phyloP scores from a whole-genome alignment of 768 basidiomycete genomes.

The Trametopsis cervina region DNA sequence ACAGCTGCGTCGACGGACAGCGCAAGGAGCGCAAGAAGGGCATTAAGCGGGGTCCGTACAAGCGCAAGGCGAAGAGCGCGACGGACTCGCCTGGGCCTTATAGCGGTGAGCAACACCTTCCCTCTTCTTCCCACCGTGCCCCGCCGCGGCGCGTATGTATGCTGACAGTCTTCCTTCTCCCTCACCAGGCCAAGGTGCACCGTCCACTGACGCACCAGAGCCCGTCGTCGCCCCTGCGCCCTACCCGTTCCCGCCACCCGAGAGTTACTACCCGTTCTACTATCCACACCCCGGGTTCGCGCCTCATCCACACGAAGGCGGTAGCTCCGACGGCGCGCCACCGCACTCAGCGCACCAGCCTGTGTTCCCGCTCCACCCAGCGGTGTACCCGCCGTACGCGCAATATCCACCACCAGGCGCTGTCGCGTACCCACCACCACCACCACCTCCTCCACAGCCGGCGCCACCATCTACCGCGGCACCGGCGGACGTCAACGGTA shows the following conservation, averaged over 20 bases:
- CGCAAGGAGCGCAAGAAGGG: conserved; percentile 62
- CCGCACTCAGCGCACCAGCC: conserved; percentile 24
- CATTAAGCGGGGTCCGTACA: conserved; percentile 52
- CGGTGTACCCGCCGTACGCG: conserved; percentile 33
- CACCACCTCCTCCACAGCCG: conserved; percentile 23
- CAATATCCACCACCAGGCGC: conserved; percentile 21
- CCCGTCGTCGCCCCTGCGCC: neutral
- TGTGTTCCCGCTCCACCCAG: conserved; percentile 32
- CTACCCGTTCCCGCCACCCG: conserved; percentile 25
- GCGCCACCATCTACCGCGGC: conserved; percentile 4
- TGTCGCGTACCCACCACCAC: conserved; percentile 13
- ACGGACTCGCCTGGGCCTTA: conserved; percentile 17
- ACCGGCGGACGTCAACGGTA: conserved; percentile 12
- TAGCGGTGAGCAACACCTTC: too few relatives aligned
- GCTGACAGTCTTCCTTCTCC: neutral
- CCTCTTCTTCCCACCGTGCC: too few relatives aligned
- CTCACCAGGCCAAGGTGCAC: too few relatives aligned
- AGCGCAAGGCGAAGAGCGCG: conserved; percentile 37
- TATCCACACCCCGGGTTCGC: conserved; percentile 39
- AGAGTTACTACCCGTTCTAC: conserved; percentile 38
- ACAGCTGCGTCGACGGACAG: conserved; percentile 50
- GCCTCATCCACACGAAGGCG: conserved; percentile 34
- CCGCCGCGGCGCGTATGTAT: neutral
- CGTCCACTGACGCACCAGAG: conserved; percentile 10
- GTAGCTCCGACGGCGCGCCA: conserved; percentile 24